Conservation (phyloP, 345 rosid species). For the Populus nigra region DNA sequence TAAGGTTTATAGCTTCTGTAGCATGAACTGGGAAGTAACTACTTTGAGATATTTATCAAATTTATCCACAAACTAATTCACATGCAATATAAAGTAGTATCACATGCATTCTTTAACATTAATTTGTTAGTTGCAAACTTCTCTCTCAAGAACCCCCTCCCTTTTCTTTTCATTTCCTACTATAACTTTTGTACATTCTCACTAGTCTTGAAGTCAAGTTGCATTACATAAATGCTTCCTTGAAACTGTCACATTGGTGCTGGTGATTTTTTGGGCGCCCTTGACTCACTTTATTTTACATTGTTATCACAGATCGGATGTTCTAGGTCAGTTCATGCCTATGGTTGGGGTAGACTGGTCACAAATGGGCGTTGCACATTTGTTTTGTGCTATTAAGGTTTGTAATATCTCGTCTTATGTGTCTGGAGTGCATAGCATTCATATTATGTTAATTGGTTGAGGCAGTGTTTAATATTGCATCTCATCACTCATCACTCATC, state of each 20-base stretch:
- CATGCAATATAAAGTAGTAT: no score
- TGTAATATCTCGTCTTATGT: constrained; percentile 23
- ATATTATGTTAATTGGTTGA: neutral
- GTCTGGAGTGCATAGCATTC: neutral
- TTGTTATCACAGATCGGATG: constrained; percentile 75
- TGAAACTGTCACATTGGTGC: neutral
- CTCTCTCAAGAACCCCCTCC: neutral
- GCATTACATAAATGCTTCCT: constrained; percentile 2
- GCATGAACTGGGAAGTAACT: no score
- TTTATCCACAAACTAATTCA: no score
- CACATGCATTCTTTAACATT: no score
- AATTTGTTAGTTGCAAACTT: neutral
- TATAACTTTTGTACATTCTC: neutral
- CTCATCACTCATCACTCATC: neutral
- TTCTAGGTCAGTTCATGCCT: constrained; percentile 98
- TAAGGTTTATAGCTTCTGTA: no score
- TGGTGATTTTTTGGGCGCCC: constrained; percentile 5
- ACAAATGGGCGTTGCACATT: constrained; percentile 90
- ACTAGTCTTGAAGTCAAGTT: constrained; percentile 10
- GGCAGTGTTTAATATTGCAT: neutral
- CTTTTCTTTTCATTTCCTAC: neutral
- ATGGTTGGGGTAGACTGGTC: constrained; percentile 93
- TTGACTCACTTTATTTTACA: constrained; percentile 12
- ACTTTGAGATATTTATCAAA: no score
- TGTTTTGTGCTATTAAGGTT: constrained; percentile 91